Conservation (phyloP, 495 filamentous ascomycete species). For the Cladorrhinum samala region DNA sequence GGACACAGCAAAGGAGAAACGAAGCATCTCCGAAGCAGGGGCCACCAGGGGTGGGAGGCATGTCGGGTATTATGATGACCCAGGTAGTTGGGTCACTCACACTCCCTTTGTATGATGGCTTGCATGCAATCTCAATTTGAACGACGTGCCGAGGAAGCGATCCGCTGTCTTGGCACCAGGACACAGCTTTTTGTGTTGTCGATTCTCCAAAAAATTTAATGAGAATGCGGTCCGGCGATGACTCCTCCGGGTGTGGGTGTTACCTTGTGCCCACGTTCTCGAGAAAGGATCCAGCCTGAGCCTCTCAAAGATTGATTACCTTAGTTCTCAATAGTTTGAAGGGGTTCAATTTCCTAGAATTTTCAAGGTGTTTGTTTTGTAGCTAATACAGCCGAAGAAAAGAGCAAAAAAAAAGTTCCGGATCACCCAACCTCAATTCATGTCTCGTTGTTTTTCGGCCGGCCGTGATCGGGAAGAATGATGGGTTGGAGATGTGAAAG, state of each 20-base stretch:
- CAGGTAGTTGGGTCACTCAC: background rate
- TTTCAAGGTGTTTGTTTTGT: too few species aligned
- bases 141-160: background rate
- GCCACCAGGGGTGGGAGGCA: too few species aligned
- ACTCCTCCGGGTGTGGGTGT: background rate
- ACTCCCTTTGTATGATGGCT: too few species aligned
- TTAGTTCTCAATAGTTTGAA: background rate
- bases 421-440: background rate
- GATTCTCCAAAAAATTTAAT: too few species aligned
- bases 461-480: slow-evolving; percentile 1
- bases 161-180: background rate
- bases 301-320: background rate
- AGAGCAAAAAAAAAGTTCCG: background rate
- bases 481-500: background rate
- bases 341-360: too few species aligned
- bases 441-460: background rate
- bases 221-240: background rate
- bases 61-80: background rate
- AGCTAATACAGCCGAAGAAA: background rate
- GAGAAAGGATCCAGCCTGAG: background rate
- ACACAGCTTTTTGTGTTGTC: too few species aligned
- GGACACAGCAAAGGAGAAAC: too few species aligned
- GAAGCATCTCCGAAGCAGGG: too few species aligned
- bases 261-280: too few species aligned
- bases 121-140: background rate